Percentiles rank a stretch among this genome's conserved stretches.
Evolutionary conservation across 1,284 basidiomycete species (phyloP).

Genomic region (Vanrija humicola): DNA sequence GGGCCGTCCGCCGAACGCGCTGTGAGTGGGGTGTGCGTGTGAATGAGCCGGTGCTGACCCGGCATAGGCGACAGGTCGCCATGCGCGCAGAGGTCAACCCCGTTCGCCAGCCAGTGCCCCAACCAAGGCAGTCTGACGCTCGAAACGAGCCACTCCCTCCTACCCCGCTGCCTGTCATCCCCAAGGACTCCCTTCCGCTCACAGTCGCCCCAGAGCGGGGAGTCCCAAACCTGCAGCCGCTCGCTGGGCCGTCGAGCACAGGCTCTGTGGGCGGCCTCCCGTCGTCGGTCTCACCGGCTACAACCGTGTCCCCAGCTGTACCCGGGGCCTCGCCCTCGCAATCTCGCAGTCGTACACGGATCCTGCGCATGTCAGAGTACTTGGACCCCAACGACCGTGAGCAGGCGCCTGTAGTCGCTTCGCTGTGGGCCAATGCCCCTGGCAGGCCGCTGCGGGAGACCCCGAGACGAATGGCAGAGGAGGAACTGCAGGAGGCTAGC

Average conservation of each 20-base stretch:
- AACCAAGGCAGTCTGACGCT: not conserved
- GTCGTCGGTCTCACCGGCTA: not conserved
- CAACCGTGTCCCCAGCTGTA: not conserved
- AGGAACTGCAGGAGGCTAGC: no score
- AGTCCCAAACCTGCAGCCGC: not conserved
- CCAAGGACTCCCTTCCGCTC: not conserved
- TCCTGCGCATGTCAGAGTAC: slow-evolving; percentile 27
- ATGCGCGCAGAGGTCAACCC: no score
- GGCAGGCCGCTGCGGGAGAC: not conserved
- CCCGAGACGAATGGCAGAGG: no score
- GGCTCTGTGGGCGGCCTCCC: not conserved
- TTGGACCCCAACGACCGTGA: slow-evolving; percentile 23
- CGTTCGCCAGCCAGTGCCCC: no score
- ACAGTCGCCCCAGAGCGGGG: not conserved
- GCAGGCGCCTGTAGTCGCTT: slow-evolving; percentile 5
- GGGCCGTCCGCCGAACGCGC: slow-evolving; percentile 20
- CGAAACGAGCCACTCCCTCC: not conserved
- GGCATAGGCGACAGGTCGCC: no score
- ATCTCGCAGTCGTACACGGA: slow-evolving; percentile 1
- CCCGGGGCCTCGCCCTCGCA: not conserved
- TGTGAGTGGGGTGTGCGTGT: slow-evolving; percentile 3
- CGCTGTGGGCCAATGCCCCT: slow-evolving; percentile 10
- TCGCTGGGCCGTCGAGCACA: not conserved
- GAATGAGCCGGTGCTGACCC: not conserved
- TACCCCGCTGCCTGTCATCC: not conserved